Evolutionary conservation across 106 monocot species (phyloP).

Genomic region (Chionographis japonica): DNA sequence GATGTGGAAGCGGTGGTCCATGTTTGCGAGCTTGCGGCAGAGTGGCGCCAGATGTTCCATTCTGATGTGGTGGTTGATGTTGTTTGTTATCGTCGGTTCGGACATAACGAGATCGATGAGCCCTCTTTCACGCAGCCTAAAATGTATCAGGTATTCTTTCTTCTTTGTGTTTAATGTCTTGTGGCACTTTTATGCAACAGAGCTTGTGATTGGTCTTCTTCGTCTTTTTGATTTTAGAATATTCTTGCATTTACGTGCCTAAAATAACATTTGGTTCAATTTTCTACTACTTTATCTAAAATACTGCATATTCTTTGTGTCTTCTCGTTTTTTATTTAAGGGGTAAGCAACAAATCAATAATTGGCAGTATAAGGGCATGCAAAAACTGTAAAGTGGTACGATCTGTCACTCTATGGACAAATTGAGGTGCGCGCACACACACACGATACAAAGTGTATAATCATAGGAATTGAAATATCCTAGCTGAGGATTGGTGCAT

Average conservation of each 20-base stretch:
- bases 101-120: constrained; percentile 96
- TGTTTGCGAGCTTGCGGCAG: constrained; percentile 88
- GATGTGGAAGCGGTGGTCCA: constrained; percentile 93
- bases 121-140: constrained; percentile 93
- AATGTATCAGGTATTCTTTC: constrained; percentile 75
- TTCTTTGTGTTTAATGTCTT: background rate
- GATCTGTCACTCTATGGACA: no score
- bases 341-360: no score
- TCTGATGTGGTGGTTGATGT: constrained; percentile 90
- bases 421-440: no score
- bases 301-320: no score
- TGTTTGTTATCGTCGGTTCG: constrained; percentile 87
- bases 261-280: no score
- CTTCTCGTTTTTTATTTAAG: no score
- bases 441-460: no score
- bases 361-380: no score
- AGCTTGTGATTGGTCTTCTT: background rate
- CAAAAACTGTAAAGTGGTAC: no score
- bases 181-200: background rate
- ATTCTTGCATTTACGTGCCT: background rate
- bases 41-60: constrained; percentile 95
- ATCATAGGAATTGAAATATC: no score
- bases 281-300: no score
- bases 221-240: background rate
- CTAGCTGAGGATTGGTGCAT: no score